Percentiles rank a stretch among this genome's conserved stretches.
Evolutionary conservation across 768 basidiomycete genomes (phyloP).

Genomic region (Tylopilus sp.): DNA sequence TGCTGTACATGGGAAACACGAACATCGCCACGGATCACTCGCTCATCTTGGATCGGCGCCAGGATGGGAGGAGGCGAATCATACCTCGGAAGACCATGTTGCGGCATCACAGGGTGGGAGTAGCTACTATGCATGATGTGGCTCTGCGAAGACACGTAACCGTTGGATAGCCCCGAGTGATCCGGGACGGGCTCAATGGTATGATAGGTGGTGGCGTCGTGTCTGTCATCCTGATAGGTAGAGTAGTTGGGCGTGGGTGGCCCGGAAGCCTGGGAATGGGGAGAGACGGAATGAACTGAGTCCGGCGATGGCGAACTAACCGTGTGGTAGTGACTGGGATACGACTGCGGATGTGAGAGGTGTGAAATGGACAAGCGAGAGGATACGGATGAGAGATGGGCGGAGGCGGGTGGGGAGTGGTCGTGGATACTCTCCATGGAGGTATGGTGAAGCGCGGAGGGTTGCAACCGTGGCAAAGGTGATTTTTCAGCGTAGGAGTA

Average conservation of each 20-base stretch:
- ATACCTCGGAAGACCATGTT: slow-evolving; percentile 34
- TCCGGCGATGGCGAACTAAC: slow-evolving; percentile 47
- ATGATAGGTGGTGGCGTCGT: slow-evolving; percentile 39
- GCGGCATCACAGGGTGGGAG: slow-evolving; percentile 18
- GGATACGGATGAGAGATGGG: slow-evolving; percentile 34
- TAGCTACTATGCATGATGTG: slow-evolving; percentile 28
- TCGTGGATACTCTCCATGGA: slow-evolving; percentile 27
- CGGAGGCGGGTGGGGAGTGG: slow-evolving; percentile 30
- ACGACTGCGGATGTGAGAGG: slow-evolving; percentile 52
- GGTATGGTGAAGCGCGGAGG: slow-evolving; percentile 26
- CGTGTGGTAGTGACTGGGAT: slow-evolving; percentile 34
- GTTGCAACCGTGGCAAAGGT: slow-evolving; percentile 28
- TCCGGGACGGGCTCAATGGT: slow-evolving; percentile 30
- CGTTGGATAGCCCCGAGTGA: slow-evolving; percentile 27
- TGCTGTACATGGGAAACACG: slow-evolving; percentile 30
- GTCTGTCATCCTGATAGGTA: slow-evolving; percentile 43
- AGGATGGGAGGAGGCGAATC: slow-evolving; percentile 53
- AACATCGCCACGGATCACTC: slow-evolving; percentile 31
- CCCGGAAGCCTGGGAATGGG: slow-evolving; percentile 31
- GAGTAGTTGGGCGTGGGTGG: slow-evolving; percentile 38
- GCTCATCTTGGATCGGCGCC: slow-evolving; percentile 50
- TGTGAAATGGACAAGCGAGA: slow-evolving; percentile 62
- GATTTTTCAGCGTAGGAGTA: slow-evolving; percentile 32
- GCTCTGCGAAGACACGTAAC: slow-evolving; percentile 31
- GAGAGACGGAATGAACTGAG: slow-evolving; percentile 46